These are phyloP conservation scores for Silene latifolia DNA, from an alignment of 148 eudicot genomes.

Conservation along the genomic window DNA sequence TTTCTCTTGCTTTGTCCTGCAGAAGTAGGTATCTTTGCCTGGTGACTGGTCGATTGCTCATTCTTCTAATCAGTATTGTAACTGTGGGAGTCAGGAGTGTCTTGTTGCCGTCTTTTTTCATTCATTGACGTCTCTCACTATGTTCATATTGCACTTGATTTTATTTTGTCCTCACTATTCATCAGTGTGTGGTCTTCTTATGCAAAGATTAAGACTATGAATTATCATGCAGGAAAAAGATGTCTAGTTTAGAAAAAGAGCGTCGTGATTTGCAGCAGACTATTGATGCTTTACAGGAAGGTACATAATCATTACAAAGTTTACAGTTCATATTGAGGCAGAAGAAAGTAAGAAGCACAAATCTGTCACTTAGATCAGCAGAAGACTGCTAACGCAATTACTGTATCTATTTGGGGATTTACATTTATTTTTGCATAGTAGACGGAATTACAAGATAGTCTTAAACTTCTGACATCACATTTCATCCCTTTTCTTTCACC, in stretches of 20 bases:
- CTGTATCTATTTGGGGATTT: conserved; percentile 1
- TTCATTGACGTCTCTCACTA: neutral
- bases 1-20: too few species aligned
- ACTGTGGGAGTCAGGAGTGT: neutral
- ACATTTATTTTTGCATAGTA: neutral
- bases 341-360: neutral
- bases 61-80: neutral
- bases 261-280: conserved; percentile 82
- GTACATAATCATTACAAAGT: conserved; percentile 28
- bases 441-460: neutral
- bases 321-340: neutral
- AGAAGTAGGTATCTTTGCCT: too few species aligned
- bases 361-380: neutral
- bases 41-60: neutral
- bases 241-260: conserved; percentile 81
- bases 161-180: neutral
- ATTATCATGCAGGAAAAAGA: conserved; percentile 58
- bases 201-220: conserved; percentile 6
- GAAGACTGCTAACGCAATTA: neutral
- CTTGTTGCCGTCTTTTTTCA: neutral
- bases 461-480: neutral
- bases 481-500: neutral
- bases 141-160: neutral
- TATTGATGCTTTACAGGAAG: conserved; percentile 88
- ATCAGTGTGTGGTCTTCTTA: neutral